Percentiles rank a stretch among this genome's conserved stretches.
phyloP scores from a whole-genome alignment of 495 filamentous ascomycete genomes.

The Trichoderma asperelloides region DNA sequence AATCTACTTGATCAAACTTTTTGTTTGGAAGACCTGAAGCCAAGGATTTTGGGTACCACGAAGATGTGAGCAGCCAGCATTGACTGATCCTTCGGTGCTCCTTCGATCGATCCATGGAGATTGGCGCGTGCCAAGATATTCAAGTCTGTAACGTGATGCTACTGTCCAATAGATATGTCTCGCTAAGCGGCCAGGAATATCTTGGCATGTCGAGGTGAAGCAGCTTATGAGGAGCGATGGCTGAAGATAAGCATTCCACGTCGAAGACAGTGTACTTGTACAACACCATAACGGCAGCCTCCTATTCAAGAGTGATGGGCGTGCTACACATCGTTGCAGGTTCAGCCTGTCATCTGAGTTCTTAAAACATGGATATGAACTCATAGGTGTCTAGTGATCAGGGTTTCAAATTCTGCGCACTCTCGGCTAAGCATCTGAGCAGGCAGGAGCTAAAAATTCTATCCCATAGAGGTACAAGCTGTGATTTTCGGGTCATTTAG shows the following conservation, averaged over 20 bases:
- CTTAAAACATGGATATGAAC: not conserved
- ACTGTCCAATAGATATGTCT: not conserved
- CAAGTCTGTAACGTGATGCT: not conserved
- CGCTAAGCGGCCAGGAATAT: not conserved
- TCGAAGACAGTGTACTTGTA: not conserved
- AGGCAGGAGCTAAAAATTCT: too few species aligned
- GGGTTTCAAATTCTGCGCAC: not conserved
- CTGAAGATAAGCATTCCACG: not conserved
- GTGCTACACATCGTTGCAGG: not conserved
- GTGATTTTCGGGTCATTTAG: too few species aligned
- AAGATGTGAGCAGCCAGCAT: not conserved
- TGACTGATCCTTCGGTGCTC: not conserved
- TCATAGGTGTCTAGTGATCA: not conserved
- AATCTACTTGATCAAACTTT: not conserved
- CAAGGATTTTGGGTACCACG: not conserved
- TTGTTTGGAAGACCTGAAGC: not conserved
- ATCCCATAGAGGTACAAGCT: too few species aligned
- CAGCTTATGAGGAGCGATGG: not conserved
- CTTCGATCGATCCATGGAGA: not conserved
- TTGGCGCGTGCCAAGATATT: not conserved
- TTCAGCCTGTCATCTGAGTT: not conserved
- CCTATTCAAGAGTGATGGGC: not conserved
- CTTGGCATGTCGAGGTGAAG: not conserved
- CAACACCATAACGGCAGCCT: not conserved
- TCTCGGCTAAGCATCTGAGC: not conserved